Base-by-base conservation (phyloP, 1,284 basidiomycete genomes). In the Albatrellus sp. region DNA sequence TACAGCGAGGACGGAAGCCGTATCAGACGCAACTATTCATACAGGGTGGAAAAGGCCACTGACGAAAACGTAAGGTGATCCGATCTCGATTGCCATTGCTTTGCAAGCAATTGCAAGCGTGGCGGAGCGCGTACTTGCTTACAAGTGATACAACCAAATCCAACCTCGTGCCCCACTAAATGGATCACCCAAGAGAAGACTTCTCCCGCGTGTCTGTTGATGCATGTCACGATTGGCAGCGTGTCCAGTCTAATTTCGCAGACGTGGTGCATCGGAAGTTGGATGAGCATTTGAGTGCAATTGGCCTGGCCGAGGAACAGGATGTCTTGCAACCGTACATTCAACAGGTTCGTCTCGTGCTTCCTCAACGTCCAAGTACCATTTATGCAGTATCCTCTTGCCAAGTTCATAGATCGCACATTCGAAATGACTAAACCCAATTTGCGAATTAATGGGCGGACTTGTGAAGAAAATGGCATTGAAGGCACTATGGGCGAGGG, bases 381-480 rank as follows among this genome's bases (percentile, higher is more conserved):
- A 24, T 24, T 24, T 3, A 24, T 24, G 24, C 4, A 4, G 24
- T 24, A 24, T 24, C 24, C 7, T 24, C 24, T 11, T 31, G 12
- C 5, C 30, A 14, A 85, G 82, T 80, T 74, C 53, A 64, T 80
- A 37, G 72, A 77, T 24, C 60, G 58, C 17, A 73, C 78, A 31
- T 81, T 87, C 52, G 68, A 69, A 33, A 71, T 78, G 50, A 72
- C 79, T 1, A 72, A 75, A 51, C 72, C 75, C 6, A 90, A 90
- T 57, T 57, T 90, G 16, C 74, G 83, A 32, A 73, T 90, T 29
- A 90, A 90, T 54, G 87, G 87, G 11, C 77, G 80, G 47, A 80
- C 80, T 50, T 75, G 80, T 47, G 83, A 86, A 54, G 74, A 80
- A 10, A 61, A 76, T 45, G 68, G 74, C 44, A 67, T 75, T 40